These are phyloP conservation scores for Neofusicoccum kwambonambiense DNA, from an alignment of 2,329 filamentous ascomycete species.

Conservation along the genomic window DNA sequence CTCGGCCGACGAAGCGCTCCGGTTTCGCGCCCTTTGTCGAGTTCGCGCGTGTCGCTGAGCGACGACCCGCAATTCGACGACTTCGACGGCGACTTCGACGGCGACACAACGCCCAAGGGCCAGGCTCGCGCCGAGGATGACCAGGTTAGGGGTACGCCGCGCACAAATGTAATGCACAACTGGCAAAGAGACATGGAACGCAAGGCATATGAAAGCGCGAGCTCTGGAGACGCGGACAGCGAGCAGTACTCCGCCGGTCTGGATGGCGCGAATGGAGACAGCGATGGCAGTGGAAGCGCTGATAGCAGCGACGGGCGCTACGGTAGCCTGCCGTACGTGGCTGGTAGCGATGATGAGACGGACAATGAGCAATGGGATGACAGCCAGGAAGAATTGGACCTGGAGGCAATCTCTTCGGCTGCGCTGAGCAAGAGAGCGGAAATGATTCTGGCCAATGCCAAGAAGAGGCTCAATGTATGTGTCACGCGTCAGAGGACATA, in stretches of 20 bases:
- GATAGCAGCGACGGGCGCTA: constrained; percentile 31
- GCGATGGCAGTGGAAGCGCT: constrained; percentile 21
- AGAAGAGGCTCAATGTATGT: constrained; percentile 79
- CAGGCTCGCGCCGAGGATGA: background rate
- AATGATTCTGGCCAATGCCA: constrained; percentile 88
- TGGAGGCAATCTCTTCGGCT: constrained; percentile 68
- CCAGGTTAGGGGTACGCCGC: background rate
- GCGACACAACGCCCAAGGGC: constrained; percentile 15
- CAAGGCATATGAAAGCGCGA: background rate
- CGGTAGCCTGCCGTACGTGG: constrained; percentile 27
- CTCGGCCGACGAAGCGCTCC: constrained; percentile 27
- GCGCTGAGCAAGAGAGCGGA: constrained; percentile 81
- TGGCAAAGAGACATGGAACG: constrained; percentile 15
- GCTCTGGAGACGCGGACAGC: background rate
- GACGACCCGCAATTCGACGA: background rate
- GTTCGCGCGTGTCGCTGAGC: background rate
- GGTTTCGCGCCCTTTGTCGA: background rate
- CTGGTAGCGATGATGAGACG: constrained; percentile 33
- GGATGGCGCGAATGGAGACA: constrained; percentile 4
- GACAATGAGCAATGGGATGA: constrained; percentile 35
- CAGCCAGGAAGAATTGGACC: constrained; percentile 45
- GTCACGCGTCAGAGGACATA: background rate
- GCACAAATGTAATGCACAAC: constrained; percentile 14
- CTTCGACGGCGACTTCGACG: constrained; percentile 14
- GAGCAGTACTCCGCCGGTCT: background rate